A percentile compares a stretch with the other conserved stretches of the same genome.
Evolutionary conservation across 2,329 filamentous ascomycete species (phyloP).

Genomic region (Fusarium sp.): DNA sequence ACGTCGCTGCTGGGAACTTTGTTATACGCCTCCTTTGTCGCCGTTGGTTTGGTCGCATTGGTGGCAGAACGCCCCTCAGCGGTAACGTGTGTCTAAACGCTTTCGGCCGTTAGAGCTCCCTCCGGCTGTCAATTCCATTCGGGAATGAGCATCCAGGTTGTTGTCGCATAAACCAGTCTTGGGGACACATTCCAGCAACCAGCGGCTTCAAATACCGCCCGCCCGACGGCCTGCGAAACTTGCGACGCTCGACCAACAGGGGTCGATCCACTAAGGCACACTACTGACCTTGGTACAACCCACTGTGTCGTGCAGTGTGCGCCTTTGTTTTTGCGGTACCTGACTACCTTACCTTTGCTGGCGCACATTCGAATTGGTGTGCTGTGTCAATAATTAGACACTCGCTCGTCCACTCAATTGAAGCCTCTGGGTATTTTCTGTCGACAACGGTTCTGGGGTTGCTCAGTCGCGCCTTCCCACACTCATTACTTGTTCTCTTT

Average conservation of each 20-base stretch:
- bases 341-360: constrained; percentile 28
- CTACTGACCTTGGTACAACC: constrained; percentile 30
- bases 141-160: constrained; percentile 43
- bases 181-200: constrained; percentile 40
- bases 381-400: constrained; percentile 39
- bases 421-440: constrained; percentile 33
- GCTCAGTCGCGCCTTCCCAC: constrained; percentile 17
- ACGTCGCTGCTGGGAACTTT: constrained; percentile 20
- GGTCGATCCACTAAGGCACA: constrained; percentile 30
- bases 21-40: constrained; percentile 16
- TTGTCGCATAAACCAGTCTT: constrained; percentile 36
- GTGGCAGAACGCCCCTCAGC: constrained; percentile 25
- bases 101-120: constrained; percentile 28
- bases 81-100: constrained; percentile 5
- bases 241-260: constrained; percentile 36
- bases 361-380: constrained; percentile 14
- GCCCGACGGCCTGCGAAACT: constrained; percentile 6
- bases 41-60: constrained; percentile 35
- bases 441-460: constrained; percentile 23
- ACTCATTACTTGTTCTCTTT: constrained; percentile 21
- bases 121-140: constrained; percentile 28
- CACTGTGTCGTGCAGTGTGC: constrained; percentile 32
- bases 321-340: constrained; percentile 23
- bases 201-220: constrained; percentile 26
- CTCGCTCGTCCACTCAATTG: constrained; percentile 7